Base-by-base conservation (phyloP, 768 basidiomycete species). In the Auricularia sp. region DNA sequence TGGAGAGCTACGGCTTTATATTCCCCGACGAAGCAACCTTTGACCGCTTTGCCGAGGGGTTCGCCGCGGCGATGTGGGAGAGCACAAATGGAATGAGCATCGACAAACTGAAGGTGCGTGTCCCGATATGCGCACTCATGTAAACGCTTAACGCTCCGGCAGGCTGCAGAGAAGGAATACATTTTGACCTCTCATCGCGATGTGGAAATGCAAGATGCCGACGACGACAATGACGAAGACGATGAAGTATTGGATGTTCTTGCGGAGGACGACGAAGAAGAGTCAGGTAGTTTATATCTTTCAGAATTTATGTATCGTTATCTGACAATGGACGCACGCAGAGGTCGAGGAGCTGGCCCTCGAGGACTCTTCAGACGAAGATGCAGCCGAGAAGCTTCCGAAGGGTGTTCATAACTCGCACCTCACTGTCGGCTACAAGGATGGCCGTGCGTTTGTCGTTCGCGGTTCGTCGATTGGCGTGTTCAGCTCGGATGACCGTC, bases 361-460 rank as follows among this genome's bases (percentile, higher is more conserved):
- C 62, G 63, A 39, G 65, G 51, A 24, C 33, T 33, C 21, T 67
- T 76, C 76, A 0, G 74, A 74, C 18, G 76, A 75, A 3, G 78
- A 76, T 3, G 82, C 83, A 62, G 81, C 82, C 29, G 75, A 74
- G 61, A 73, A 71, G 54, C 74, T 77, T 13, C 71, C 77, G 54
- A 42, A 42, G 39, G 87, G 87, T 34, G 87, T 87, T 36, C 82
- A 82, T 67, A 98, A 98, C 74, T 90, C 91, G 4, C 90, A 93
- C 67, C 82, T 98, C 44, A 92, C 91, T 3, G 87, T 98, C 47
- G 96, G 96, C 11, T 95, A 97, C 81, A 94, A 92, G 77, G 92
- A 94, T 66, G 94, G 97, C 70, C 82, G 95, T 35, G 93, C 94
- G 11, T 97, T 92, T 71, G 94, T 98, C 65, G 88, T 93, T 42